A percentile compares a stretch with the other conserved stretches of the same genome.
Conservation (phyloP, 2,329 filamentous ascomycete species). For the Aspergillus viridinutans region DNA sequence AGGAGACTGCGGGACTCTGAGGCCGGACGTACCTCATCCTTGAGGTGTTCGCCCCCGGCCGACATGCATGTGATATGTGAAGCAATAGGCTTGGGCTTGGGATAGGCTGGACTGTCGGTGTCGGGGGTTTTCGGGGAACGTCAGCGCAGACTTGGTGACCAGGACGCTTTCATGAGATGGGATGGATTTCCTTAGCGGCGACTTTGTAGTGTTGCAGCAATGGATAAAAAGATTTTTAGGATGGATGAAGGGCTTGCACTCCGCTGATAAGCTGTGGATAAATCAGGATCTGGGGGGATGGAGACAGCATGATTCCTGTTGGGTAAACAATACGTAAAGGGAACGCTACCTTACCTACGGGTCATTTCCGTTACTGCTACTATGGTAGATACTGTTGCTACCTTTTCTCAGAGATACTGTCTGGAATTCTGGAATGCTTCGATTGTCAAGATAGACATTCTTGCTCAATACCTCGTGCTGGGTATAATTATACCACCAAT, state of each 20-base stretch:
- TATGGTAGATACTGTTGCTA: not conserved
- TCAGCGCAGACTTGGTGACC: not conserved
- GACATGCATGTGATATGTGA: constrained; percentile 56
- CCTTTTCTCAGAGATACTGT: not conserved
- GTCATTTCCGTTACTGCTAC: not conserved
- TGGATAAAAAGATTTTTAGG: not conserved
- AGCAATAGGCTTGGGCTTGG: not conserved
- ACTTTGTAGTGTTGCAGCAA: not conserved
- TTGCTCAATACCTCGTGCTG: not conserved
- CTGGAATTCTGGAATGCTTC: not conserved
- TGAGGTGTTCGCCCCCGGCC: constrained; percentile 58
- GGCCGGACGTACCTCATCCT: constrained; percentile 57
- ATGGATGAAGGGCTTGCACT: not conserved
- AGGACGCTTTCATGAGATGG: not conserved
- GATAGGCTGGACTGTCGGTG: not conserved
- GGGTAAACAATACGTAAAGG: not conserved
- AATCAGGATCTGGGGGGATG: not conserved
- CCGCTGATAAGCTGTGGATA: not conserved
- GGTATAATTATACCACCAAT: not conserved
- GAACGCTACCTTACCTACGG: not conserved
- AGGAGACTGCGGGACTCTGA: not conserved
- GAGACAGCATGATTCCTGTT: not conserved
- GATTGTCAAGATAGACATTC: not conserved
- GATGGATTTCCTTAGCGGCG: not conserved
- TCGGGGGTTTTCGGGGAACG: not conserved